Base-by-base conservation (phyloP, 2,329 filamentous ascomycete species). In the Rhexocercosporidium sp. region DNA sequence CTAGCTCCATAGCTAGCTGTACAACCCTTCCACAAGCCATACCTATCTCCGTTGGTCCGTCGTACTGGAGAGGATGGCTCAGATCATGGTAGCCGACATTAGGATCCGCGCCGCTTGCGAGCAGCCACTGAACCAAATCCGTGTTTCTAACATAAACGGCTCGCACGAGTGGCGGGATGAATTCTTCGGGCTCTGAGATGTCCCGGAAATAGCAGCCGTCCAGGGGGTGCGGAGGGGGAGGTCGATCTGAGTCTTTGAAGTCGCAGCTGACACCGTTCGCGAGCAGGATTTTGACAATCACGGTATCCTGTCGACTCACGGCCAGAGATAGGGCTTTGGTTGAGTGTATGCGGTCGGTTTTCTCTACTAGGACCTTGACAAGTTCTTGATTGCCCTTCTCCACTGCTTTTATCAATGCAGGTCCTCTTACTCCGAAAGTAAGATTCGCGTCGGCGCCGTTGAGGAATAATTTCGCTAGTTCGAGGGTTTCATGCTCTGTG, bases 161-260 rank as follows among this genome's bases (percentile, higher is more conserved):
- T 22, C 59, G 59, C 34, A 66, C 47, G 25, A 66, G 59, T 57
- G 57, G 59, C 20, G 64, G 64, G 12, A 57, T 62, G 20, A 31
- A 62, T 12, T 62, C 51, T 31, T 62, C 41, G 46, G 71, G 67
- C 39, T 41, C 39, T 41, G 39, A 41, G 39, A 41, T 41, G 39
- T 41, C 39, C 39, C 39, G 39, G 39, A 41, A 41, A 41, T 41
- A 41, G 39, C 39, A 41, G 39, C 39, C 39, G 39, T 41, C 39
- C 39, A 41, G 39, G 39, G 11, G 16, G 39, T 41, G 39, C 39
- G 39, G 39, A 41, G 39, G 39, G 39, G 39, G 39, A 41, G 39
- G 39, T 65, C 67, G 68, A 64, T 73, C 70, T 41, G 53, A 63
- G 60, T 73, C 69, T 67, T 72, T 62, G 66, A 73, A 73, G 62